Evolutionary conservation across 2,329 filamentous ascomycete species (phyloP).

Genomic region (Fusarium domesticum): DNA sequence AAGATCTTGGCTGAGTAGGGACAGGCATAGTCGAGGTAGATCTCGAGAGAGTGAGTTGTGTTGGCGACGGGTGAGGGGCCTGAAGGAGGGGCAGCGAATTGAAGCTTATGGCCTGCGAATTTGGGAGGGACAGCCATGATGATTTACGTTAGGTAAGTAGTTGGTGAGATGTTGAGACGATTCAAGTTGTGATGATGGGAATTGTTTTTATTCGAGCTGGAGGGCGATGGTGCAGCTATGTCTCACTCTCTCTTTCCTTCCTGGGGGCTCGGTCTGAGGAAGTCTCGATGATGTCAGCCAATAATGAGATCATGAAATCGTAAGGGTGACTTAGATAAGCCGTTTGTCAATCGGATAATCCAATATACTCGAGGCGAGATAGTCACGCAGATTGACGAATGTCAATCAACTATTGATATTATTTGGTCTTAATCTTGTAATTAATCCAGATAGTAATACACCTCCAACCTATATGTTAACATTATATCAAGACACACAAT

Average conservation of each 20-base stretch:
- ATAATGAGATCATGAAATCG: conserved; percentile 12
- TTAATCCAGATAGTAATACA: no score
- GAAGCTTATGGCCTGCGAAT: conserved; percentile 69
- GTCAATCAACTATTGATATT: no score
- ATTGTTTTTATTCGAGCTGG: neutral
- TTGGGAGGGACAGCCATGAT: conserved; percentile 70
- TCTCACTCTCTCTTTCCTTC: neutral
- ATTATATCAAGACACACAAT: neutral
- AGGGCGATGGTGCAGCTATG: neutral
- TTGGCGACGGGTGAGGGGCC: conserved; percentile 38
- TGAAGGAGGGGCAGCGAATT: conserved; percentile 40
- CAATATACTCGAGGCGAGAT: neutral
- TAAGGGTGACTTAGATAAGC: conserved; percentile 17
- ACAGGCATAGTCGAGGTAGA: conserved; percentile 88
- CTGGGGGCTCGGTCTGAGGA: neutral
- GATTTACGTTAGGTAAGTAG: conserved; percentile 1
- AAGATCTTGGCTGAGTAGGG: conserved; percentile 70
- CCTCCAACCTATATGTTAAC: no score
- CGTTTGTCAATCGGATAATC: neutral
- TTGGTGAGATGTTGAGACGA: neutral
- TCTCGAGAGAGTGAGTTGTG: conserved; percentile 57
- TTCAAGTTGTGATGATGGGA: neutral
- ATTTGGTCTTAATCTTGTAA: no score
- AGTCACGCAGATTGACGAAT: no score
- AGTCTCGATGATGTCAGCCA: conserved; percentile 17